Evolutionary conservation across 805 yeast genomes (phyloP).

Genomic region (Hanseniaspora opuntiae): DNA sequence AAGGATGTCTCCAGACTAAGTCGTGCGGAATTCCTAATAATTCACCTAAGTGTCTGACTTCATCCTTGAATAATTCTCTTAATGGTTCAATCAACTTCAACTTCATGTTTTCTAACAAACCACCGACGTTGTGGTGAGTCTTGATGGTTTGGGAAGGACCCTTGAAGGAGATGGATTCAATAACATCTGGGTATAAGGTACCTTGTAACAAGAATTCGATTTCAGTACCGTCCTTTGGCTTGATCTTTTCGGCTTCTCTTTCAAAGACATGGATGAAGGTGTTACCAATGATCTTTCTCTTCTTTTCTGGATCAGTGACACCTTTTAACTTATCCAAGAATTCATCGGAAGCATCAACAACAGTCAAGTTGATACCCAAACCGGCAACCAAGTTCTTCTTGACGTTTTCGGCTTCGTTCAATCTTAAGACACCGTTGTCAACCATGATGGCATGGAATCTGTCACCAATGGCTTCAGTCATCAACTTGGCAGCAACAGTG

Average conservation of each 20-base stretch:
- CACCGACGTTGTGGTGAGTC: conserved; percentile 99
- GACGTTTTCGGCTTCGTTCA: conserved; percentile 80
- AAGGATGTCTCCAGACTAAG: conserved; percentile 98
- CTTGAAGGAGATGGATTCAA: conserved; percentile 95
- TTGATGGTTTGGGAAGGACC: conserved; percentile 99
- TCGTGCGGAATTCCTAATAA: conserved; percentile 90
- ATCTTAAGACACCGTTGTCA: conserved; percentile 94
- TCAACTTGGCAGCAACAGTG: conserved; percentile 94
- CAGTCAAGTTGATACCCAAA: conserved; percentile 85
- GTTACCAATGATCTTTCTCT: conserved; percentile 96
- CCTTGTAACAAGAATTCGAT: conserved; percentile 92
- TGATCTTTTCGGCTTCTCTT: conserved; percentile 83
- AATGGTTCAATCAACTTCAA: conserved; percentile 95
- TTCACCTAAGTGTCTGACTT: conserved; percentile 93
- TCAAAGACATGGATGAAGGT: conserved; percentile 95
- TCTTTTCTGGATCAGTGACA: conserved; percentile 95
- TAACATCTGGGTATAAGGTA: conserved; percentile 94
- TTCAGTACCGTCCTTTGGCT: conserved; percentile 78
- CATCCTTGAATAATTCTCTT: conserved; percentile 97
- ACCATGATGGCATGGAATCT: conserved; percentile 97
- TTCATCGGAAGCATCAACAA: conserved; percentile 85
- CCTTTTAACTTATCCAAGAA: conserved; percentile 79
- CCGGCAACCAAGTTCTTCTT: conserved; percentile 83
- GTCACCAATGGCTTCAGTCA: conserved; percentile 97
- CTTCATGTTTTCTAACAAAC: conserved; percentile 94